A percentile compares a stretch with the other conserved stretches of the same genome.
Evolutionary conservation across 1,284 basidiomycete species (phyloP).

Genomic region (Cutaneotrichosporon mucoides): DNA sequence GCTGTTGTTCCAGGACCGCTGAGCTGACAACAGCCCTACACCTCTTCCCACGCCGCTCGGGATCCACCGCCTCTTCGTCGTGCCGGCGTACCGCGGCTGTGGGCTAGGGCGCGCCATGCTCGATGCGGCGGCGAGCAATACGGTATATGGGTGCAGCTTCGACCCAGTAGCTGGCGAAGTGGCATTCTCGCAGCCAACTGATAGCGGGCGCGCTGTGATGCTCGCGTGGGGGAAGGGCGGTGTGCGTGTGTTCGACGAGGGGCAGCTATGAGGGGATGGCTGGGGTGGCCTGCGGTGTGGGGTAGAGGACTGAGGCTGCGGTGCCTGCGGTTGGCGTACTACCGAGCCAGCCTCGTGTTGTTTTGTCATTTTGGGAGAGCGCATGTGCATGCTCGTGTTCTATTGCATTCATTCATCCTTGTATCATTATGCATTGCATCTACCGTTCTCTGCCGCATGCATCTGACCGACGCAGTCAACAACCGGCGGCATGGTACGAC

Average conservation of each 20-base stretch:
- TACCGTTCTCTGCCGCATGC: background rate
- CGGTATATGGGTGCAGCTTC: conserved; percentile 49
- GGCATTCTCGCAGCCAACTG: conserved; percentile 52
- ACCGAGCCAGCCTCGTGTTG: no score
- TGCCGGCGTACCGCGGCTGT: conserved; percentile 41
- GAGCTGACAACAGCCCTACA: conserved; percentile 32
- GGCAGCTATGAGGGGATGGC: conserved; percentile 27
- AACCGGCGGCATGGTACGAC: background rate
- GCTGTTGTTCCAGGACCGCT: no score
- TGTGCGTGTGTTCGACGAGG: conserved; percentile 47
- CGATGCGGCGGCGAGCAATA: conserved; percentile 39
- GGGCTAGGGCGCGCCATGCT: conserved; percentile 44
- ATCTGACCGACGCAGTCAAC: background rate
- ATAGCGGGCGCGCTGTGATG: conserved; percentile 48
- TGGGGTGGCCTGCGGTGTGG: background rate
- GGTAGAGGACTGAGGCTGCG: no score
- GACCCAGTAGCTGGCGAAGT: conserved; percentile 36
- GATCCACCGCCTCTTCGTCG: conserved; percentile 52
- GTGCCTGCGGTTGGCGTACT: no score
- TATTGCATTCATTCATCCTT: background rate
- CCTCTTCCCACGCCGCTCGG: conserved; percentile 48
- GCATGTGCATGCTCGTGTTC: background rate
- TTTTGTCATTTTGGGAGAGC: background rate
- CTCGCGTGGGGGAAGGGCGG: conserved; percentile 41
- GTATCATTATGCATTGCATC: background rate